phyloP scores from a whole-genome alignment of 2,329 filamentous ascomycete genomes.

The Talaromyces sp. region DNA sequence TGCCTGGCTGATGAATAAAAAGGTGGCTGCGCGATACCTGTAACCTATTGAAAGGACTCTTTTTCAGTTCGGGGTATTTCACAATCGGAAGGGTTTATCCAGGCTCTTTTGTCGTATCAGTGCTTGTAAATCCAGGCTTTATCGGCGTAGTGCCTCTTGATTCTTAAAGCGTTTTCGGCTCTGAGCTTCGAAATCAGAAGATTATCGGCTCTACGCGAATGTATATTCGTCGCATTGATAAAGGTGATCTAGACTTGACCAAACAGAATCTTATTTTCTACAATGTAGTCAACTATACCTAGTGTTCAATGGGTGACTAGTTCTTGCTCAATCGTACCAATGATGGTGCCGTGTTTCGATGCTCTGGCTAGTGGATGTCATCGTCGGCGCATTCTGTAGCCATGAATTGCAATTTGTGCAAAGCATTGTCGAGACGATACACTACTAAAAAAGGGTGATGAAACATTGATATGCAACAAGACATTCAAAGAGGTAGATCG shows the following conservation, averaged over 20 bases:
- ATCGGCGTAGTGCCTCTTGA: background rate
- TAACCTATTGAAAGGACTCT: background rate
- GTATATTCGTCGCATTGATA: background rate
- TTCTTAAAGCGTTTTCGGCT: background rate
- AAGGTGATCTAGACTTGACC: background rate
- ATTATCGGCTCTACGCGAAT: background rate
- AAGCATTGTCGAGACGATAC: background rate
- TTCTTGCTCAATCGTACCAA: too few relatives aligned
- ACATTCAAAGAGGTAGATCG: background rate
- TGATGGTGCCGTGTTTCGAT: background rate
- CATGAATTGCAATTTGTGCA: background rate
- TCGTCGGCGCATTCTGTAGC: background rate
- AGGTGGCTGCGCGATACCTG: background rate
- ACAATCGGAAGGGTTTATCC: background rate
- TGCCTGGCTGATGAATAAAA: background rate
- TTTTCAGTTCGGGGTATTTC: background rate
- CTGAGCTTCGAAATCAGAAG: background rate
- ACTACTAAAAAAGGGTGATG: too few relatives aligned
- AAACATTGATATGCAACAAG: background rate
- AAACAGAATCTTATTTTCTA: background rate
- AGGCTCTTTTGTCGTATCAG: background rate
- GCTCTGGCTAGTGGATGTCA: background rate
- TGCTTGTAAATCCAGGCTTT: background rate
- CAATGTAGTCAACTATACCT: background rate
- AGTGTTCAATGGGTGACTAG: background rate